Base-by-base conservation (phyloP, 2,329 filamentous ascomycete species). In the Xylariaceae sp. region DNA sequence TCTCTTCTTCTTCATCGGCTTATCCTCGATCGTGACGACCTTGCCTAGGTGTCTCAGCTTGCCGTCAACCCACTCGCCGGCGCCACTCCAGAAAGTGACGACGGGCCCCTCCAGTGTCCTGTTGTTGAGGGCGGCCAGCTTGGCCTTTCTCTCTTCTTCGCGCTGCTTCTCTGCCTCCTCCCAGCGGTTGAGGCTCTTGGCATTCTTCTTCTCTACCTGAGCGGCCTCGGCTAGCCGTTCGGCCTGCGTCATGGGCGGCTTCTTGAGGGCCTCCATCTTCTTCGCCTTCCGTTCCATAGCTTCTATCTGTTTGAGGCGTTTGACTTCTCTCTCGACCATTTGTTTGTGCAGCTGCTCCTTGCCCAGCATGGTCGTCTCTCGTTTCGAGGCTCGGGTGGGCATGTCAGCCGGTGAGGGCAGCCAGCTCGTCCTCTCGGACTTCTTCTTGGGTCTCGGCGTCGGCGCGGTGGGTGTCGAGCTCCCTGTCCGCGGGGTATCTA, bases 51-150 rank as follows among this genome's bases (percentile, higher is more conserved):
- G 72, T 51, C 76, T 80, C 51, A 89, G 65, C 53, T 80, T 83
- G 16, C 82, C 83, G 49, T 86, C 80, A 35, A 81, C 71, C 73
- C 86, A 90, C 48, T 85, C 77, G 21, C 84, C 84, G 42, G 86
- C 75, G n/a, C 90, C 92, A 57, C 89, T 96, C 82, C 89, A 95
- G 58, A 84, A 90, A 2, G 85, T 86, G 26, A 95, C 80, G 9
- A 95, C 86, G 0, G 92, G 87, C 0, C 92, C 92, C 34, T 90
- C 80, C 7, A 96, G 71, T 32, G 83, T 86, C 31, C 89, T 77
- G 55, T 88, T 86, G 50, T 94, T 84, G 47, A 96, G 67, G 11
- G 90, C 92, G 24, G 90, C 88, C 30, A 96, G 68, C 60, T 83
- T 90, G 25, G 80, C 83, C 43, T 78, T 75, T 40, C 90, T 75